A percentile compares a stretch with the other conserved stretches of the same genome.
Evolutionary conservation across 1,284 basidiomycete genomes (phyloP).

Genomic region (Boletus smithii): DNA sequence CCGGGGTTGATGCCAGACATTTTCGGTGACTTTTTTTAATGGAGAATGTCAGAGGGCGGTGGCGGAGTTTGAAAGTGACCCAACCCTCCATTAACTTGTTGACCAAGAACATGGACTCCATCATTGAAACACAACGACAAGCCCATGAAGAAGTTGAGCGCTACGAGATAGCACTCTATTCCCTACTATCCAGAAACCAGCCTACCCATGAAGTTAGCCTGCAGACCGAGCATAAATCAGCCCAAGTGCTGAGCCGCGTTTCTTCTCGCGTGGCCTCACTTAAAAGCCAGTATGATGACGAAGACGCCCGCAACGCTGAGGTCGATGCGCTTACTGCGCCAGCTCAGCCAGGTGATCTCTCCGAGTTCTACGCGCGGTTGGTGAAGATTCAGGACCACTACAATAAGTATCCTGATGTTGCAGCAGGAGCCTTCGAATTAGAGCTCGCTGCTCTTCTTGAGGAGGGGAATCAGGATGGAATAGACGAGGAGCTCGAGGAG

Average conservation of each 20-base stretch:
- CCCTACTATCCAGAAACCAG: conserved; percentile 62
- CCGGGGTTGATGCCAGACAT: conserved; percentile 78
- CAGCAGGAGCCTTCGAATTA: conserved; percentile 74
- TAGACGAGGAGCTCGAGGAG: conserved; percentile 69
- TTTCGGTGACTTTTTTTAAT: conserved; percentile 37
- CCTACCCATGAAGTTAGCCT: conserved; percentile 63
- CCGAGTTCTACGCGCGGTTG: conserved; percentile 93
- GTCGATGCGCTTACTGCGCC: conserved; percentile 58
- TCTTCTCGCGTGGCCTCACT: conserved; percentile 65
- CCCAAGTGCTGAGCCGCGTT: conserved; percentile 83
- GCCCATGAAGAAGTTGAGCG: conserved; percentile 95
- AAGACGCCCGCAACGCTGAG: conserved; percentile 61
- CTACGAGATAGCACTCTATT: conserved; percentile 74
- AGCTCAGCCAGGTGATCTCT: conserved; percentile 68
- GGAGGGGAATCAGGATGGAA: conserved; percentile 64
- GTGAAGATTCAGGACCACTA: conserved; percentile 95
- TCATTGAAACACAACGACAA: conserved; percentile 89
- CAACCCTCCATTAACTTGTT: neutral
- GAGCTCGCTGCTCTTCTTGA: conserved; percentile 79
- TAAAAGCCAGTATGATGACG: conserved; percentile 71
- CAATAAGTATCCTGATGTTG: conserved; percentile 88
- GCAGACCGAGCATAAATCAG: conserved; percentile 83
- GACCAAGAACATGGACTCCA: conserved; percentile 69
- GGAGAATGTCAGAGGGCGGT: conserved; percentile 25
- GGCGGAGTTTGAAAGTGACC: conserved; percentile 54